These are phyloP conservation scores for Adansonia digitata DNA, from an alignment of 345 rosid species.

Conservation along the genomic window DNA sequence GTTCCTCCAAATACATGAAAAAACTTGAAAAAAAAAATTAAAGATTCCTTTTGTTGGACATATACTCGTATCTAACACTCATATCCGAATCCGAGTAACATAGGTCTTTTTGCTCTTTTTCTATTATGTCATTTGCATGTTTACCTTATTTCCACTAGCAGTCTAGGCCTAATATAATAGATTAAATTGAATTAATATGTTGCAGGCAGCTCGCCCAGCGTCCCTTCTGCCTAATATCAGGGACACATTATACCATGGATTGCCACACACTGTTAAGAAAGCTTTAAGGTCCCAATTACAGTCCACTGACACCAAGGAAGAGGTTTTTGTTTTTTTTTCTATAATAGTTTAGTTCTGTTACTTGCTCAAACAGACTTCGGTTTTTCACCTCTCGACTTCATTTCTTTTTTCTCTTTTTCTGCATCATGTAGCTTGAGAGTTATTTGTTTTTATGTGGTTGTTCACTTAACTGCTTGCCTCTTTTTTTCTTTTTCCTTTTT, in stretches of 20 bases:
- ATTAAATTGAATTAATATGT: neutral
- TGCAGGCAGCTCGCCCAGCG: constrained; percentile 65
- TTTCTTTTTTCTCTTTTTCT: neutral
- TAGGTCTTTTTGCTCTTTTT: neutral
- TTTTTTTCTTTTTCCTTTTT: too few species aligned
- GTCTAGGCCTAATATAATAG: neutral
- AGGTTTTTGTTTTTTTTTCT: constrained; percentile 32
- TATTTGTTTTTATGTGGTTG: neutral
- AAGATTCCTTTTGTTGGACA: too few species aligned
- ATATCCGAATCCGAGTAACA: too few species aligned
- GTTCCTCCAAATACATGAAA: too few species aligned
- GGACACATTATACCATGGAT: constrained; percentile 55
- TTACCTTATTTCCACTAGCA: neutral
- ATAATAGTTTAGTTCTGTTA: neutral
- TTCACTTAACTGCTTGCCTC: too few species aligned
- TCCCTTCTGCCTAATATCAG: constrained; percentile 65
- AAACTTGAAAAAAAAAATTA: too few species aligned
- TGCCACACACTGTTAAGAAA: constrained; percentile 58
- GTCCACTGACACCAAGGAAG: constrained; percentile 43
- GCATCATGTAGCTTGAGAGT: neutral
- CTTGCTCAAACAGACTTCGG: too few species aligned
- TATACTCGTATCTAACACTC: too few species aligned
- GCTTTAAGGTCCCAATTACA: constrained; percentile 57
- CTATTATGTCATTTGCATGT: neutral
- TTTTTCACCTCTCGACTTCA: neutral